Conservation (phyloP, 2,329 filamentous ascomycete genomes). For the Cercospora nicotianae region DNA sequence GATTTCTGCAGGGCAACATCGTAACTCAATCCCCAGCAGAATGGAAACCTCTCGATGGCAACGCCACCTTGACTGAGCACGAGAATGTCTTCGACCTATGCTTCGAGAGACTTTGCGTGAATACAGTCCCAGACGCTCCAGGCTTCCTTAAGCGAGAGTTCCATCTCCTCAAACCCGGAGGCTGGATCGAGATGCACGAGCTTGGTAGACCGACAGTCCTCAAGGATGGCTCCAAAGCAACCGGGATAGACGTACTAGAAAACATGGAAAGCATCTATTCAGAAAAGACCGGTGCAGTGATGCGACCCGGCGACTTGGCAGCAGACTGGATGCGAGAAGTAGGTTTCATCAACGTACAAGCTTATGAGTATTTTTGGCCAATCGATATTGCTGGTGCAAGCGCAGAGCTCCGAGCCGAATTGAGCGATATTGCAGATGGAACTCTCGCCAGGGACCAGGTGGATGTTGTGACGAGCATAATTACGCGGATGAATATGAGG, state of each 20-base stretch:
- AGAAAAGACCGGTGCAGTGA: conserved; percentile 18
- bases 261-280: not conserved
- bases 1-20: conserved; percentile 23
- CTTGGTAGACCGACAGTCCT: too few species aligned
- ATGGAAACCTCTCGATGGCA: not conserved
- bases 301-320: conserved; percentile 12
- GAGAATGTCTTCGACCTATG: conserved; percentile 22
- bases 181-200: conserved; percentile 27
- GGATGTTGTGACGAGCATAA: not conserved
- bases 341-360: conserved; percentile 25
- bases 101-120: conserved; percentile 24
- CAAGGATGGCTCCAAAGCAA: too few species aligned
- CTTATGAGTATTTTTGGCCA: conserved; percentile 22
- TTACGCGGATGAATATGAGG: not conserved
- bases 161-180: conserved; percentile 25
- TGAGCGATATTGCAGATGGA: not conserved
- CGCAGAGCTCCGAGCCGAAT: not conserved
- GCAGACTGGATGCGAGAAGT: conserved; percentile 22
- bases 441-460: not conserved
- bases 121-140: conserved; percentile 21
- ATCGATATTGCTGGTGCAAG: conserved; percentile 9
- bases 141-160: conserved; percentile 17
- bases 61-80: not conserved
- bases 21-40: conserved; percentile 2
- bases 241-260: not conserved